Percentiles rank a stretch among this genome's conserved stretches.
phyloP scores from a whole-genome alignment of 2,329 filamentous ascomycete species.

The Ophiosphaerella herpotricha region DNA sequence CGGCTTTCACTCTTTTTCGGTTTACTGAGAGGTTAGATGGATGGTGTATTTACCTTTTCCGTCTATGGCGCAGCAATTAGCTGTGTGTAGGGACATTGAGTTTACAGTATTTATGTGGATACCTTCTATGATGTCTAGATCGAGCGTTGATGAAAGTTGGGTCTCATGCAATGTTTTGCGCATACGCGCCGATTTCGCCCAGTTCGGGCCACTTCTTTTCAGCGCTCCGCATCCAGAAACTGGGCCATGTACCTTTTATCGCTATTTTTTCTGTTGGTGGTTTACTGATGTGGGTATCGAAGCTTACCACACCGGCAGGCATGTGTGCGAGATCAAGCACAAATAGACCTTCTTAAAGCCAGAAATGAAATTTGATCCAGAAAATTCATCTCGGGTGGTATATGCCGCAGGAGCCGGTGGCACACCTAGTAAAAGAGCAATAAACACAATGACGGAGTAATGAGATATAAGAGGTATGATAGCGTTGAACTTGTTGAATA shows the following conservation, averaged over 20 bases:
- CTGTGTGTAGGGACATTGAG: slow-evolving; percentile 22
- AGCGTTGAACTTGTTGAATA: too few relatives aligned
- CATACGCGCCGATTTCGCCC: slow-evolving; percentile 29
- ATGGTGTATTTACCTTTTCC: slow-evolving; percentile 1
- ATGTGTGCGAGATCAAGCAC: background rate
- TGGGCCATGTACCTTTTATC: slow-evolving; percentile 47
- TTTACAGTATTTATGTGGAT: slow-evolving; percentile 27
- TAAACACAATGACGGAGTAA: too few relatives aligned
- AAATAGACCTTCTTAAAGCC: background rate
- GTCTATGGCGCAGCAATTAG: slow-evolving; percentile 22
- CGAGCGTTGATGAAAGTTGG: too few relatives aligned
- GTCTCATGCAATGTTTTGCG: slow-evolving; percentile 10
- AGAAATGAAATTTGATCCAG: too few relatives aligned
- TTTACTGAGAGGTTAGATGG: too few relatives aligned
- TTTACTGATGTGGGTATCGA: background rate
- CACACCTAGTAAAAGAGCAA: too few relatives aligned
- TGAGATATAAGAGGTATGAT: too few relatives aligned
- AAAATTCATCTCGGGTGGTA: too few relatives aligned
- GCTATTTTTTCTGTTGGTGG: slow-evolving; percentile 11
- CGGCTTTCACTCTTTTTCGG: too few relatives aligned
- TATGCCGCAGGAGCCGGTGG: too few relatives aligned
- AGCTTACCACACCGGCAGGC: too few relatives aligned
- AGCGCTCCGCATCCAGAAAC: slow-evolving; percentile 46
- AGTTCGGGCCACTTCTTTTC: slow-evolving; percentile 25
- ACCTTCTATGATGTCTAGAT: slow-evolving; percentile 48